These are phyloP conservation scores for Tolypocladium amazonense DNA, from an alignment of 2,329 filamentous ascomycete genomes.

Conservation along the genomic window DNA sequence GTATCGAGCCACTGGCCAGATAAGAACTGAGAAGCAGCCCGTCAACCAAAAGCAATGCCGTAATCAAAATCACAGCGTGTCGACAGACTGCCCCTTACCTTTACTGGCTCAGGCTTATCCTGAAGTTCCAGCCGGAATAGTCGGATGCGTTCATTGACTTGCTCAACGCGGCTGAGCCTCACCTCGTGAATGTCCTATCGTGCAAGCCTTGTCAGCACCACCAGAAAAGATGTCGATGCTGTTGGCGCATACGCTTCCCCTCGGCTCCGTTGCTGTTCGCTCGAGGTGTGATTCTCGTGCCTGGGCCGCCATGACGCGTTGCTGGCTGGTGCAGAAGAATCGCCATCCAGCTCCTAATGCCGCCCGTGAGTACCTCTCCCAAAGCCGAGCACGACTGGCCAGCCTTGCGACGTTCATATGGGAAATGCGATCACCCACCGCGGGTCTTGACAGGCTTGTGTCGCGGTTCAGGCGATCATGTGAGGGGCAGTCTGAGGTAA, in stretches of 20 bases:
- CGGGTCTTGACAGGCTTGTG: background rate
- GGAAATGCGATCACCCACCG: background rate
- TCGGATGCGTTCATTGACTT: conserved; percentile 57
- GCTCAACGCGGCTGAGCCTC: conserved; percentile 46
- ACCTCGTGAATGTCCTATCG: conserved; percentile 47
- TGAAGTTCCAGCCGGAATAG: conserved; percentile 55
- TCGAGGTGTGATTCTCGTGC: conserved; percentile 45
- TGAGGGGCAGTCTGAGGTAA: background rate
- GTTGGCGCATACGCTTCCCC: conserved; percentile 36
- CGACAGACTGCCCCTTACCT: conserved; percentile 24
- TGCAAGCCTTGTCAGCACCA: background rate
- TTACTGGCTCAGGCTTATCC: conserved; percentile 27
- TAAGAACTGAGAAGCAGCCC: conserved; percentile 36
- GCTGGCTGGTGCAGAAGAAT: background rate
- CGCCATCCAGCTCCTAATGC: background rate
- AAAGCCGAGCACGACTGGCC: background rate
- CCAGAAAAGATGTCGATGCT: background rate
- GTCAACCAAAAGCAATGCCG: background rate
- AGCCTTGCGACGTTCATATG: background rate
- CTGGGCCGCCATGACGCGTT: background rate
- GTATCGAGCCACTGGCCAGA: conserved; percentile 87
- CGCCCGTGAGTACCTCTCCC: too few relatives aligned
- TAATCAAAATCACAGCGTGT: too few relatives aligned
- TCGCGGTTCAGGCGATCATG: background rate
- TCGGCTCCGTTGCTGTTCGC: conserved; percentile 63